A percentile compares a stretch with the other conserved stretches of the same genome.
Conservation (phyloP, 2,329 filamentous ascomycete species). For the Huntiella bhutanensis region DNA sequence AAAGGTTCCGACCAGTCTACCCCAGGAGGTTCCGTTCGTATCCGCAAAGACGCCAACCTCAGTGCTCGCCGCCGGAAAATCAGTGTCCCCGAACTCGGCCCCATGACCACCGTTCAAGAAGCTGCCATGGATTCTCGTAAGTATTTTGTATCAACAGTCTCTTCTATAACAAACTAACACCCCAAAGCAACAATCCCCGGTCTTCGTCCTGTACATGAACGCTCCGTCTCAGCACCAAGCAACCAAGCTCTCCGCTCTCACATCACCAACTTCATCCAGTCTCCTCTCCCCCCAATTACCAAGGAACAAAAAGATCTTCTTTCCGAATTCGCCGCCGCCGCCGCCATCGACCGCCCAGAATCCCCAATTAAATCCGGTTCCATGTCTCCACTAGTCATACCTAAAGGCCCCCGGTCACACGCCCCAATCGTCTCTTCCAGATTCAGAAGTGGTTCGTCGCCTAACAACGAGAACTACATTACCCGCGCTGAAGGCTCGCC, state of each 20-base stretch:
- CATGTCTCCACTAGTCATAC: conserved; percentile 7
- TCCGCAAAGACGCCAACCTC: conserved; percentile 38
- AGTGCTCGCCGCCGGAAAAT: conserved; percentile 40
- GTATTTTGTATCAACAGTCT: background rate
- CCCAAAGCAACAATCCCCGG: conserved; percentile 45
- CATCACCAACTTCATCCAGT: conserved; percentile 5
- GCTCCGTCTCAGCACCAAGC: conserved; percentile 43
- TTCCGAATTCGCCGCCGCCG: background rate
- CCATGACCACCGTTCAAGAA: conserved; percentile 52
- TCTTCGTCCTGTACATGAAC: conserved; percentile 43
- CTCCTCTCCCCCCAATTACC: conserved; percentile 14
- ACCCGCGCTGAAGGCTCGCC: conserved; percentile 4
- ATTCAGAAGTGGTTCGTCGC: conserved; percentile 8
- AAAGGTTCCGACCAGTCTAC: conserved; percentile 25
- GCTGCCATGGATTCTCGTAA: conserved; percentile 51
- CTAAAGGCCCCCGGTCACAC: background rate
- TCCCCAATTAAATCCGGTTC: conserved; percentile 4
- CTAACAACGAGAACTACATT: conserved; percentile 3
- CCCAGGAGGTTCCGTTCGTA: conserved; percentile 24
- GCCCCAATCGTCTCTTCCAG: conserved; percentile 3
- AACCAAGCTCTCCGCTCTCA: conserved; percentile 1
- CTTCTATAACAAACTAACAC: background rate
- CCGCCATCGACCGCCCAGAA: conserved; percentile 1
- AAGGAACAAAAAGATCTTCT: conserved; percentile 18
- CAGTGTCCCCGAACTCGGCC: conserved; percentile 44